These are phyloP conservation scores for Fonsecaea multimorphosa DNA, from an alignment of 2,329 filamentous ascomycete genomes.

Conservation along the genomic window DNA sequence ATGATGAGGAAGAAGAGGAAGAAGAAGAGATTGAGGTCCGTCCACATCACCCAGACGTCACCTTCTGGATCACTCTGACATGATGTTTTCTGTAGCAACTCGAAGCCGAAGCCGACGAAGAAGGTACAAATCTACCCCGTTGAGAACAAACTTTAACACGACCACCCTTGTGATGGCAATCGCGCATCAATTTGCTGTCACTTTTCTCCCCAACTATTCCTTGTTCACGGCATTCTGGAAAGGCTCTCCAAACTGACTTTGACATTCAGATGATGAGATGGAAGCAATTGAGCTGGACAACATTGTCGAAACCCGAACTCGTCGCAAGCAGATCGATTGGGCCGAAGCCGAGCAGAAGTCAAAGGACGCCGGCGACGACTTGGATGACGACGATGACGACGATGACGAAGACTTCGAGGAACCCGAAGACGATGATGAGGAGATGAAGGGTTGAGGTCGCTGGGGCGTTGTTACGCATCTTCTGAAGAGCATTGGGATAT, in stretches of 20 bases:
- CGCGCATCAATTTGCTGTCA: neutral
- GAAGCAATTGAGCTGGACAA: slow-evolving; percentile 90
- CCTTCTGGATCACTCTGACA: slow-evolving; percentile 14
- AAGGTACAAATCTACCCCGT: slow-evolving; percentile 24
- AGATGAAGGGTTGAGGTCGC: slow-evolving; percentile 37
- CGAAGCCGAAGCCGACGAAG: slow-evolving; percentile 33
- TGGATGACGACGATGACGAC: slow-evolving; percentile 68
- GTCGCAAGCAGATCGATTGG: slow-evolving; percentile 91
- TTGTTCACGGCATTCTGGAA: neutral
- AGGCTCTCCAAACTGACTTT: slow-evolving; percentile 23
- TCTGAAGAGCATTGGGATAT: slow-evolving; percentile 1
- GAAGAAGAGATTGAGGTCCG: slow-evolving; percentile 53
- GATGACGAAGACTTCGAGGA: slow-evolving; percentile 48
- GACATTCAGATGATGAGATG: slow-evolving; percentile 74
- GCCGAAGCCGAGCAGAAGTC: slow-evolving; percentile 85
- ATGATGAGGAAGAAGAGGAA: slow-evolving; percentile 73
- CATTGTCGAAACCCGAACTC: slow-evolving; percentile 89
- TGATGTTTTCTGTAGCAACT: slow-evolving; percentile 22
- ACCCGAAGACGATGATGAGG: slow-evolving; percentile 37
- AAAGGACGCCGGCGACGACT: slow-evolving; percentile 75
- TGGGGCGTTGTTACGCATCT: neutral
- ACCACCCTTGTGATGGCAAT: neutral
- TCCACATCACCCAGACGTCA: neutral
- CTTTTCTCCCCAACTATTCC: neutral
- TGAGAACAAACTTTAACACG: neutral